Evolutionary conservation across 1,284 basidiomycete species (phyloP).

Genomic region (Ganoderma leucocontextum): DNA sequence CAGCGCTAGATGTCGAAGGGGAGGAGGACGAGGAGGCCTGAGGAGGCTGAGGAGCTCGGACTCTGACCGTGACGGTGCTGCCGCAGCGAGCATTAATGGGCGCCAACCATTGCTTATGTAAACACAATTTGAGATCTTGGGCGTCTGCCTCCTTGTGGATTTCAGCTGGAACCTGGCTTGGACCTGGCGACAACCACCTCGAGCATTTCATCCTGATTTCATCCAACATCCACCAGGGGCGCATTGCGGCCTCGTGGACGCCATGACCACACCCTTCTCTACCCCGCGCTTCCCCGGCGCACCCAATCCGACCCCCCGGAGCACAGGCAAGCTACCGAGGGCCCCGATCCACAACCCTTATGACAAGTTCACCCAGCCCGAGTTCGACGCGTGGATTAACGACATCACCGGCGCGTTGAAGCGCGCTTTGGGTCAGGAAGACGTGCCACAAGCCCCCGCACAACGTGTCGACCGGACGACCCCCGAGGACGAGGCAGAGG

Average conservation of each 20-base stretch:
- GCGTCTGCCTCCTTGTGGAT: background rate
- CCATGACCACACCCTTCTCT: conserved; percentile 34
- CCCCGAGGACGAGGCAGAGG: conserved; percentile 42
- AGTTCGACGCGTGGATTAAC: conserved; percentile 75
- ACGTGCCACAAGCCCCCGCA: conserved; percentile 24
- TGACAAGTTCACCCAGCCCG: conserved; percentile 69
- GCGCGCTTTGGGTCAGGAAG: conserved; percentile 58
- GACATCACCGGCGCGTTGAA: conserved; percentile 64
- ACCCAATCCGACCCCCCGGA: conserved; percentile 35
- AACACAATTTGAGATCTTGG: background rate
- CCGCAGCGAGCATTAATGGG: background rate
- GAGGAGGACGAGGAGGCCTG: background rate
- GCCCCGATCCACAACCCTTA: conserved; percentile 73
- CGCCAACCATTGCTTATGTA: background rate
- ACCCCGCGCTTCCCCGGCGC: conserved; percentile 29
- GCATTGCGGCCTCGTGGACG: conserved; percentile 1
- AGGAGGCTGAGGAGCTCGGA: background rate
- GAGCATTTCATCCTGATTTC: background rate
- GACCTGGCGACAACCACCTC: conserved; percentile 6
- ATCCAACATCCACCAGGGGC: background rate
- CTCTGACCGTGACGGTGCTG: too few species aligned
- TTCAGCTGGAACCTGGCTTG: background rate
- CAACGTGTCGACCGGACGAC: conserved; percentile 24
- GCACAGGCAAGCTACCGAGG: conserved; percentile 35
- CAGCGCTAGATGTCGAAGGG: background rate